Evolutionary conservation across 2,329 filamentous ascomycete species (phyloP), one percentile per base, ranked within the genome.

Genomic region (Macrophomina tecta): DNA sequence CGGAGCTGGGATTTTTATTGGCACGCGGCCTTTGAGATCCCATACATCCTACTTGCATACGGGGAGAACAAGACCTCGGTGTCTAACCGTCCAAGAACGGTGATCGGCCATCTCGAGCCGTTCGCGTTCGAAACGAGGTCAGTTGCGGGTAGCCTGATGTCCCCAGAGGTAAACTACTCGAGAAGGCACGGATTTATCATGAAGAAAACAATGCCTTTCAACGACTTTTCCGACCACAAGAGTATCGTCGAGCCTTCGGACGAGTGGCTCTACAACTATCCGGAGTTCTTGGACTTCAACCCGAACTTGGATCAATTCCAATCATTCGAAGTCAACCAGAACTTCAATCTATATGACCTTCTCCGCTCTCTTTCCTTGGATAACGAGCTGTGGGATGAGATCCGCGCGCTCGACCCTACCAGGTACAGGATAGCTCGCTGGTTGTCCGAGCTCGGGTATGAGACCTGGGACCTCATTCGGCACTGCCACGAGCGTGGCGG

Each of bases 231-330:
- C 32, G 68, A 67, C 32, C 65, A 69, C 32, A 48, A 56, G 16
- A 65, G 61, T 38, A 65, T 67, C 2, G n/a, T 69, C 60, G 68
- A 67, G 8, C 18, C 67, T 12, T 48, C 52, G 1, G 68, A 69
- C 40, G 61, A 67, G 14, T 69, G 68, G 68, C 40, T 69, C 4
- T 65, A 68, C 18, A 40, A 64, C 32, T 56, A 68, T 28, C 66
- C 66, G 6, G 66, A 65, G 11, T 68, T 68, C 16, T 16, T 68
- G 34, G 52, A 66, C 1, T 68, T 52, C 28, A 34, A 52, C 18
- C 45, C 62, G 5, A 9, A 53, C 23, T 12, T 64, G 11, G 30
- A 36, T 1, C 56, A n/a, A 9, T 61, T 48, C n/a, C 40, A 61
- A 5, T 14, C 56, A 9, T 46, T 14, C 5, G 56, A 61, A 1